Percentiles rank a stretch among this genome's conserved stretches.
These are phyloP conservation scores for Herpotrichia juniperi DNA, from an alignment of 2,329 filamentous ascomycete genomes.

Conservation along the genomic window DNA sequence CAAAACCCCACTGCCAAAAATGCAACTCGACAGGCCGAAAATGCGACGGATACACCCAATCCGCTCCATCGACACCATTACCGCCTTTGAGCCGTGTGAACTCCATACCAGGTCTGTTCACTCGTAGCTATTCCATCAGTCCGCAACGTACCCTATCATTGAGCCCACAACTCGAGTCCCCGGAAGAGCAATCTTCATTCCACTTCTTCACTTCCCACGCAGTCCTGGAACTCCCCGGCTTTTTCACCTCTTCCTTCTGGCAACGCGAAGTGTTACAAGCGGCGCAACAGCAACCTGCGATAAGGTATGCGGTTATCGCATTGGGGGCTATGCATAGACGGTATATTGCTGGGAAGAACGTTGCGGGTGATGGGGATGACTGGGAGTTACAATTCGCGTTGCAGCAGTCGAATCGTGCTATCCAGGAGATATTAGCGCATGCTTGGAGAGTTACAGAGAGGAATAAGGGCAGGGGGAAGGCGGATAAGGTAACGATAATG, in stretches of 20 bases:
- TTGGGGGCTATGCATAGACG: conserved; percentile 40
- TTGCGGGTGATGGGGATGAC: conserved; percentile 26
- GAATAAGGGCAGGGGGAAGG: neutral
- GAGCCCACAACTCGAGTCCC: conserved; percentile 18
- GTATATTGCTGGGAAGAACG: conserved; percentile 30
- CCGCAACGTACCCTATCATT: conserved; percentile 15
- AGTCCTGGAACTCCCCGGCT: conserved; percentile 30
- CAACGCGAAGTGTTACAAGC: conserved; percentile 37
- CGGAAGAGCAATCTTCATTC: conserved; percentile 32
- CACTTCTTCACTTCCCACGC: conserved; percentile 38
- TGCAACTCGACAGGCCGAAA: conserved; percentile 40
- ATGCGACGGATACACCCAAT: conserved; percentile 36
- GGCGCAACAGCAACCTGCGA: conserved; percentile 31
- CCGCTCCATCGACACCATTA: conserved; percentile 1
- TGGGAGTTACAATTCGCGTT: conserved; percentile 36
- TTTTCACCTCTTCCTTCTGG: conserved; percentile 39
- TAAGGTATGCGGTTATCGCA: conserved; percentile 37
- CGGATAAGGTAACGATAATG: conserved; percentile 36
- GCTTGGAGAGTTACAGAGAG: neutral
- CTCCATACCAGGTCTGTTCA: neutral
- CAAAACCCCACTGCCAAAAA: conserved; percentile 34
- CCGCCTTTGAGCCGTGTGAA: neutral
- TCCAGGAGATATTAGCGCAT: conserved; percentile 22
- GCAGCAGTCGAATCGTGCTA: conserved; percentile 37
- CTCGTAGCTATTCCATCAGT: neutral